Conservation (phyloP, 768 basidiomycete species). For the Mycena crocata region DNA sequence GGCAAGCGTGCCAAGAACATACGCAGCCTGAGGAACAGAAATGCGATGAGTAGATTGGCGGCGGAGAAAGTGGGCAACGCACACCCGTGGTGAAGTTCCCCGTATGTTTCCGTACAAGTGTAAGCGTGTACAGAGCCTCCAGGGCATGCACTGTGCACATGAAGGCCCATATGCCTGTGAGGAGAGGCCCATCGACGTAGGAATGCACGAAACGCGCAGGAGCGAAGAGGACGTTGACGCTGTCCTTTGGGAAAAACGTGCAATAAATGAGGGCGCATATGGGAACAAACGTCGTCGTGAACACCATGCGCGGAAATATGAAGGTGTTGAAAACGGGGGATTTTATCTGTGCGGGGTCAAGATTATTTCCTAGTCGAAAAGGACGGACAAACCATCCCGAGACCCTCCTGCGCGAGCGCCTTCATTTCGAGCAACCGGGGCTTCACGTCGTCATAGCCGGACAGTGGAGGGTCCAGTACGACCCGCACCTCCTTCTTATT, state of each 20-base stretch:
- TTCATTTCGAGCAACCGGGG: conserved; percentile 86
- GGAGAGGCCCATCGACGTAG: conserved; percentile 33
- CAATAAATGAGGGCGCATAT: conserved; percentile 47
- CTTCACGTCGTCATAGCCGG: conserved; percentile 85
- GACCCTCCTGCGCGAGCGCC: conserved; percentile 78
- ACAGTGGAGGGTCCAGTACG: conserved; percentile 76
- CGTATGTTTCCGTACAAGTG: conserved; percentile 45
- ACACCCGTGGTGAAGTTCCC: conserved; percentile 40
- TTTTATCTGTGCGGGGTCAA: conserved; percentile 57
- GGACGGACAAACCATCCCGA: conserved; percentile 68
- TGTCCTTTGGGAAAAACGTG: conserved; percentile 38
- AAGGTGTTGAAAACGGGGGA: conserved; percentile 72
- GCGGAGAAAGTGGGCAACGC: conserved; percentile 38
- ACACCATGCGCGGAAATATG: conserved; percentile 49
- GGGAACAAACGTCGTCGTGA: conserved; percentile 40
- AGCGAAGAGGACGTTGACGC: conserved; percentile 39
- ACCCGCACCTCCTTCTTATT: conserved; percentile 63
- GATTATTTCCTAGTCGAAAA: background rate
- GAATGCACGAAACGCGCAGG: conserved; percentile 48
- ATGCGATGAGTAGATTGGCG: background rate
- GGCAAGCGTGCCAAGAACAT: conserved; percentile 61
- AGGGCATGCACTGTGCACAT: conserved; percentile 51
- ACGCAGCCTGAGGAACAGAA: conserved; percentile 55
- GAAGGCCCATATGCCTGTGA: conserved; percentile 8
- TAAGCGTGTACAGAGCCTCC: conserved; percentile 62